Conservation (phyloP, 345 rosid genomes). For the Ricinus communis region DNA sequence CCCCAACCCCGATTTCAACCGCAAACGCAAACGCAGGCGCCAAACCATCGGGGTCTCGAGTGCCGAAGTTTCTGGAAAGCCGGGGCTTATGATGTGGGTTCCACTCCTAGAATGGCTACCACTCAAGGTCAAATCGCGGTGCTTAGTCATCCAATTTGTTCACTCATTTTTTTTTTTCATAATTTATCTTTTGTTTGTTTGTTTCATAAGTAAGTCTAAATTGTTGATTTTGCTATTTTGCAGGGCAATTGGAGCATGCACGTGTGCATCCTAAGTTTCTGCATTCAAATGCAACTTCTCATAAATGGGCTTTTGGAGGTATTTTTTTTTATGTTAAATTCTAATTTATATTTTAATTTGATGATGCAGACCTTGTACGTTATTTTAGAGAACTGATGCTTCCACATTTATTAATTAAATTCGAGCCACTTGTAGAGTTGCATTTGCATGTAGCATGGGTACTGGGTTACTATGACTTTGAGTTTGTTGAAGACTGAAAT, state of each 20-base stretch:
- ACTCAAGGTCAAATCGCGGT: slow-evolving; percentile 28
- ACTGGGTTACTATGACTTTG: no score
- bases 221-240: no score
- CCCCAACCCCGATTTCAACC: slow-evolving; percentile 18
- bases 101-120: slow-evolving; percentile 22
- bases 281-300: slow-evolving; percentile 98
- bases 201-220: no score
- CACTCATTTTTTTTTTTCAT: neutral
- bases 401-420: neutral
- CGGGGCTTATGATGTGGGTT: slow-evolving; percentile 41
- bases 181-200: neutral
- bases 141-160: neutral
- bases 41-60: slow-evolving; percentile 35
- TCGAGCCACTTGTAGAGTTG: neutral
- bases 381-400: neutral
- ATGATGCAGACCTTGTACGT: no score
- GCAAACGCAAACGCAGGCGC: slow-evolving; percentile 21
- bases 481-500: no score
- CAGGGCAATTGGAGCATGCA: slow-evolving; percentile 80
- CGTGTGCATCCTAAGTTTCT: slow-evolving; percentile 95
- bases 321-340: neutral
- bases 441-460: neutral
- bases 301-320: slow-evolving; percentile 99
- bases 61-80: slow-evolving; percentile 91
- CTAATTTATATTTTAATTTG: neutral